Evolutionary conservation across 352 stramenopile species (phyloP), one percentile per base, ranked within the genome.

Genomic region (Globisporangium barbulae): DNA sequence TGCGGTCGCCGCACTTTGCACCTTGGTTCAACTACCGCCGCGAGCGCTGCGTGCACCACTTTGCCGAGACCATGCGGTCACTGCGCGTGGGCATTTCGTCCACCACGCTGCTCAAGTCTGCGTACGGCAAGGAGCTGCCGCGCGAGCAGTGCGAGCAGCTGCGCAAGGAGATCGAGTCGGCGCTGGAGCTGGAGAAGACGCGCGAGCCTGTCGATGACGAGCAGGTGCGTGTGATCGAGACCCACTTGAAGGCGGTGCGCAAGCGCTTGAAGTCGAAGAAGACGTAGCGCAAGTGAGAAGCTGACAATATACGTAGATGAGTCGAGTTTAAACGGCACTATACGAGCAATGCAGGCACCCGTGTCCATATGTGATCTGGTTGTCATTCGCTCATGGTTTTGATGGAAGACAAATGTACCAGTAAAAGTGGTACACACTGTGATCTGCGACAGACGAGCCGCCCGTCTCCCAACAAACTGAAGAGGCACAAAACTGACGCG

Each of bases 21-120:
- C 81, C 85, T 15, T 94, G 85, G 85, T 94, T 94, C 56, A 70
- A 59, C 35, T 90, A 83, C 50, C 83, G 80, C 15, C 79, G 85
- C 12, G 71, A 83, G 45, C 74, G 81, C 17, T 94, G 85, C 65
- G 77, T 91, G 61, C 64, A 76, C 42, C 78, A 91, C 53, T 92
- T 94, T 57, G 72, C 74, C 3, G 67, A 76, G 10, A 86, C 84
- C 21, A 67, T 94, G 37, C 78, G 75, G 9, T 70, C 72, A 0
- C 52, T 94, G 53, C 83, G 83, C 13, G 67, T 71, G 41, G 83
- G 57, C 33, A 75, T 92, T 22, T 70, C 79, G 2, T 54, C 63
- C 3, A 53, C 65, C 7, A 44, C 72, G 33, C 48, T 88, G 13
- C 53, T 85, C 50, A 72, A 71, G 35, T 81, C 77, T 5, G 75